Base-by-base conservation (phyloP, 305 asterid species). In the Fraxinus sp. region DNA sequence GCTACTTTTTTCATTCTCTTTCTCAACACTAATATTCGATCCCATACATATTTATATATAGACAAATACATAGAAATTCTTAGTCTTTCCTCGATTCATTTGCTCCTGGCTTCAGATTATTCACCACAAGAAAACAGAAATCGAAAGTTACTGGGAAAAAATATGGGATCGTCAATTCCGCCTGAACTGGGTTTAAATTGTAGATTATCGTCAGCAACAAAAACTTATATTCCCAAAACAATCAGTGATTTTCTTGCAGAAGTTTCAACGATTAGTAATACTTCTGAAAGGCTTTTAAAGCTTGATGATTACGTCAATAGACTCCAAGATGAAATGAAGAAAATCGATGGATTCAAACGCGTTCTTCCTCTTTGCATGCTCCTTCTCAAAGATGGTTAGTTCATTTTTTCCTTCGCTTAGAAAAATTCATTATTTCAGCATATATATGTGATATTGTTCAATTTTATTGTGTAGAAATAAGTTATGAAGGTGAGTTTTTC, bases 331-430 rank as follows among this genome's bases (percentile, higher is more conserved):
- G 99, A 95, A 87, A 87, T 90, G 94, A 92, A 88, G 88, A 95
- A 95, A 91, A 95, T 95, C 86, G 97, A 89, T 18, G 98, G 89
- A 16, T 93, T 95, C 78, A 93, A 93, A 80, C 91, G 97, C 16
- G 98, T 93, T 80, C 95, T 95, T 4, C 98, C 99, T 41, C 87
- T 91, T 57, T 91, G 89, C 86, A 90, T 91, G 88, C 86, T 86
- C 78, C 92, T 94, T 41, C 82, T 95, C 26, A 66, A 59, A 44
- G 94, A 95, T 59, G 99, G 99, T 95, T 66, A 20, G 80, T 39
- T 85, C 37, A 66, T n/a, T 68, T 68, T 66, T 13, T 68, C 36
- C 33, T 66, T 66, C 11, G 26, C 71, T 66, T 9, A 9, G 16
- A 64, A 24, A 18, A 62, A 11, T 24, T 22, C 13, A 22, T 9